phyloP scores from a whole-genome alignment of 352 stramenopile species.

The Pythium chondricola region DNA sequence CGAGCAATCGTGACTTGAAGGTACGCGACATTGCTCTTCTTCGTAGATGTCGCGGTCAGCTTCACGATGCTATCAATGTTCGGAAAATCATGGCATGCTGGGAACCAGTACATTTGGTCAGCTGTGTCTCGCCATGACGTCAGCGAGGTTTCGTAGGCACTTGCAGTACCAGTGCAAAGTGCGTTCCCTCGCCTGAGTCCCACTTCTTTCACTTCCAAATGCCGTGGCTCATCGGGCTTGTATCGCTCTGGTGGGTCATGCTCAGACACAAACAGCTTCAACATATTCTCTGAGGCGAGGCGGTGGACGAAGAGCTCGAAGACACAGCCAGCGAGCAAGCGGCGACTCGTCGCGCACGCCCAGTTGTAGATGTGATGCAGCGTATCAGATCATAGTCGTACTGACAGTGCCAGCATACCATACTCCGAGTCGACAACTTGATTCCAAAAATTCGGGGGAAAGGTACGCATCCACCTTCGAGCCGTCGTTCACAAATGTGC shows the following conservation, averaged over 20 bases:
- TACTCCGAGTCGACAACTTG: conserved; percentile 10
- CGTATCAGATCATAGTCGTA: not conserved
- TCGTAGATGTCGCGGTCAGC: too few species aligned
- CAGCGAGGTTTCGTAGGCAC: conserved; percentile 5
- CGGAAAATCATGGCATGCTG: conserved; percentile 14
- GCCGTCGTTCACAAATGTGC: not conserved
- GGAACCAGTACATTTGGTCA: conserved; percentile 16
- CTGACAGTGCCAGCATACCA: not conserved
- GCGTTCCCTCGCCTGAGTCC: not conserved
- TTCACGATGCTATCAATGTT: conserved; percentile 22
- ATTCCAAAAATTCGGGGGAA: too few species aligned
- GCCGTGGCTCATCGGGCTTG: not conserved
- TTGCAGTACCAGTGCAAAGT: not conserved
- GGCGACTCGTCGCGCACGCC: not conserved
- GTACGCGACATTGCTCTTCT: too few species aligned
- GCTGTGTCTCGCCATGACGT: conserved; percentile 4
- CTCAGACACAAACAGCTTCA: conserved; percentile 6
- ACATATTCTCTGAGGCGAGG: conserved; percentile 8
- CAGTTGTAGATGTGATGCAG: not conserved
- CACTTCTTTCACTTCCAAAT: not conserved
- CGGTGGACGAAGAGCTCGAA: conserved; percentile 1
- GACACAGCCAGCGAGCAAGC: not conserved
- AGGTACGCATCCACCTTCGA: not conserved
- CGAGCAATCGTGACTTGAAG: too few species aligned
- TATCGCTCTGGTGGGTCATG: conserved; percentile 3